Evolutionary conservation across 176 grass and related monocot genomes (phyloP).

Genomic region (Saccharum officinarum): DNA sequence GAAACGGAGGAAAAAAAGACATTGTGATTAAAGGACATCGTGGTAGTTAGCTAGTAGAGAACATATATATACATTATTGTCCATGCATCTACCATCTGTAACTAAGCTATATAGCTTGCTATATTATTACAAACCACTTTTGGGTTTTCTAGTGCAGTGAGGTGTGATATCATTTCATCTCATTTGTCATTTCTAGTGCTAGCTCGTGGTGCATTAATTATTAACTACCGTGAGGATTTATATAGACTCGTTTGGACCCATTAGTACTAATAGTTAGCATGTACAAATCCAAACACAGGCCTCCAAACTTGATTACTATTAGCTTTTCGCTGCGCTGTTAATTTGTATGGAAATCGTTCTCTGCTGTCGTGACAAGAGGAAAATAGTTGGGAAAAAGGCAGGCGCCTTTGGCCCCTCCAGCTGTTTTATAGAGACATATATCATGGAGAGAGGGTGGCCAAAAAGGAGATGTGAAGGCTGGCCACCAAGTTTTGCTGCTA

Average conservation of each 20-base stretch:
- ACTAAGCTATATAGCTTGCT: background rate
- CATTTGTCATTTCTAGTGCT: constrained; percentile 6
- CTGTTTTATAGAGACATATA: constrained; percentile 29
- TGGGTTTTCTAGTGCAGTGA: constrained; percentile 40
- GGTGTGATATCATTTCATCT: constrained; percentile 36
- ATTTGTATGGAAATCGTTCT: constrained; percentile 46
- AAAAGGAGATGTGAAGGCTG: constrained; percentile 31
- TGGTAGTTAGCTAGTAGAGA: constrained; percentile 33
- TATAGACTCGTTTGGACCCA: no score
- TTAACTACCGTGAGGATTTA: background rate
- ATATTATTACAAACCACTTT: constrained; percentile 2
- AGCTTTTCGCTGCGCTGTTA: background rate
- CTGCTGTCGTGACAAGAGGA: constrained; percentile 37
- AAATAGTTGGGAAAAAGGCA: constrained; percentile 25
- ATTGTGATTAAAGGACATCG: background rate
- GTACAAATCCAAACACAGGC: no score
- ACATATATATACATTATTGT: constrained; percentile 21
- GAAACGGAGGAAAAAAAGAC: background rate
- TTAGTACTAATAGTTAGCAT: no score
- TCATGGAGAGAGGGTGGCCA: background rate
- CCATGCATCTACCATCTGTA: constrained; percentile 14
- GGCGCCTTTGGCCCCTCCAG: constrained; percentile 33
- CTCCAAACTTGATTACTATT: background rate
- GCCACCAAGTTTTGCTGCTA: background rate
- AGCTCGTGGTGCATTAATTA: background rate